Conservation (phyloP, 2,329 filamentous ascomycete genomes). For the Amauroascus niger region DNA sequence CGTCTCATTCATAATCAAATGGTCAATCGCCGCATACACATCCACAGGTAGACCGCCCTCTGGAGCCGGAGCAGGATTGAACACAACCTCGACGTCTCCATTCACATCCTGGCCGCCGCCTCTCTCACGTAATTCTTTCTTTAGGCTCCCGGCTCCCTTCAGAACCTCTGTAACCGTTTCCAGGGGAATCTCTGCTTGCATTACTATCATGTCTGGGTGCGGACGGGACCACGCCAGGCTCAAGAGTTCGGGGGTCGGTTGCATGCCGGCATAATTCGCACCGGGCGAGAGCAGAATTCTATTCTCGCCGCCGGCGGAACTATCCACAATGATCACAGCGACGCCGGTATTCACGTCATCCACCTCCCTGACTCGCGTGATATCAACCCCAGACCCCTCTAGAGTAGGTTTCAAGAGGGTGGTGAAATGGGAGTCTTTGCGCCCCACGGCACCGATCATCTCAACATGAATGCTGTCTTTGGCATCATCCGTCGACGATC, state of each 20-base stretch:
- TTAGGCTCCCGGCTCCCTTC: constrained; percentile 24
- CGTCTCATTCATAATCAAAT: constrained; percentile 83
- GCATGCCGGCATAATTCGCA: constrained; percentile 51
- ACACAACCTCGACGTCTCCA: constrained; percentile 52
- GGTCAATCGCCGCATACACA: constrained; percentile 58
- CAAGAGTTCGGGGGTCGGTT: constrained; percentile 32
- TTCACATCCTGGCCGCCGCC: constrained; percentile 25
- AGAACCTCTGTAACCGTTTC: constrained; percentile 56
- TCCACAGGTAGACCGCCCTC: constrained; percentile 58
- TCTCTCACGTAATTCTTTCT: constrained; percentile 38
- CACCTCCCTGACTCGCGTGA: constrained; percentile 43
- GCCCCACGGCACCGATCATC: constrained; percentile 66
- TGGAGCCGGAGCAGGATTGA: constrained; percentile 83
- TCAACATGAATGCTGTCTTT: constrained; percentile 41
- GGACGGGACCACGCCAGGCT: constrained; percentile 30
- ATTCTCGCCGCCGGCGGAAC: constrained; percentile 59
- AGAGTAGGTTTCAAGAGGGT: constrained; percentile 51
- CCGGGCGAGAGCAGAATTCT: constrained; percentile 64
- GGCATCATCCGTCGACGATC: constrained; percentile 16
- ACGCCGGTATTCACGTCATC: constrained; percentile 52
- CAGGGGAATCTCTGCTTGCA: constrained; percentile 70
- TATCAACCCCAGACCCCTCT: constrained; percentile 52
- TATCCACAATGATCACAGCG: constrained; percentile 67
- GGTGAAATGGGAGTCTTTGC: constrained; percentile 52
- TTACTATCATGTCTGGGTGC: constrained; percentile 54